These are phyloP conservation scores for Strobilomyces confusus DNA, from an alignment of 768 basidiomycete genomes.

Conservation along the genomic window DNA sequence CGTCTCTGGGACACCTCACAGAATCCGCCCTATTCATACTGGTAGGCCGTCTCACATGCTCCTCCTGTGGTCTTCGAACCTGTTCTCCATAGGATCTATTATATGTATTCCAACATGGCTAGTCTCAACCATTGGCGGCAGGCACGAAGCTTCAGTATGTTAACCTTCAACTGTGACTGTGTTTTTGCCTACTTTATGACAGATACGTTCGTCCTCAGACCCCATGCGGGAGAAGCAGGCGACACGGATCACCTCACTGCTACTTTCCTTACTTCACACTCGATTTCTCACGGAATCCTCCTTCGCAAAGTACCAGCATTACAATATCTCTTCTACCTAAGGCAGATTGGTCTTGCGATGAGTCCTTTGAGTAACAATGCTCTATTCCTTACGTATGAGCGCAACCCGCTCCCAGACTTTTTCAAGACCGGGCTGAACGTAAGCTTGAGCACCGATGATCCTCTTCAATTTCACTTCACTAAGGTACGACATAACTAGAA, in stretches of 20 bases:
- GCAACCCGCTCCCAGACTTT: slow-evolving; percentile 96
- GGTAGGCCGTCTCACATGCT: slow-evolving; percentile 44
- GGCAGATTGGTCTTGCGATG: slow-evolving; percentile 98
- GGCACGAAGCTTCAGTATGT: slow-evolving; percentile 85
- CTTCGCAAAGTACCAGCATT: slow-evolving; percentile 96
- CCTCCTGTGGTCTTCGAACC: slow-evolving; percentile 3
- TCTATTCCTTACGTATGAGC: slow-evolving; percentile 92
- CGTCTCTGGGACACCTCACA: slow-evolving; percentile 84
- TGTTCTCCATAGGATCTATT: slow-evolving; percentile 69
- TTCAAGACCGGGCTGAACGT: slow-evolving; percentile 96
- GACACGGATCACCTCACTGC: slow-evolving; percentile 97
- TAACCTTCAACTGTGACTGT: slow-evolving; percentile 3
- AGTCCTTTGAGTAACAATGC: slow-evolving; percentile 98
- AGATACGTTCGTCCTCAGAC: slow-evolving; percentile 97
- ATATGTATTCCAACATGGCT: slow-evolving; percentile 96
- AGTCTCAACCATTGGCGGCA: slow-evolving; percentile 93
- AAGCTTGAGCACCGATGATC: slow-evolving; percentile 93
- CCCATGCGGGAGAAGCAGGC: slow-evolving; percentile 96
- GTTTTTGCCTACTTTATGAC: not conserved
- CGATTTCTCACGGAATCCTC: slow-evolving; percentile 98
- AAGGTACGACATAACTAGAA: slow-evolving; percentile 51
- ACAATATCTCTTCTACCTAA: slow-evolving; percentile 96
- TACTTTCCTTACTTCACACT: slow-evolving; percentile 93
- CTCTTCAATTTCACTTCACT: slow-evolving; percentile 97
- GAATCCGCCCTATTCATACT: slow-evolving; percentile 94